These are phyloP conservation scores for Harrya chromipes DNA, from an alignment of 768 basidiomycete species.

Conservation along the genomic window DNA sequence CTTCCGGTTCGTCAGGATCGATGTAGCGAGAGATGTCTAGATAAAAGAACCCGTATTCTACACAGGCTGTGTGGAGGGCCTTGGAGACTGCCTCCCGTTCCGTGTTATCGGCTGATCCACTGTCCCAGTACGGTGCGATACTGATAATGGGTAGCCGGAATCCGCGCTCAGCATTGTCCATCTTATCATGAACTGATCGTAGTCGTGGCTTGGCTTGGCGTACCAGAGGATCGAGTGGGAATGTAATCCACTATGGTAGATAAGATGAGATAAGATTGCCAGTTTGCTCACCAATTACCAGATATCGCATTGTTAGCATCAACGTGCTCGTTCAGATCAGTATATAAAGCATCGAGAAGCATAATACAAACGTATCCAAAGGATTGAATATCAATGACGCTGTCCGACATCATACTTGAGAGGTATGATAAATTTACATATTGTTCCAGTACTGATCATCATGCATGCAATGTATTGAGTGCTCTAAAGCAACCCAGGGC, in stretches of 20 bases:
- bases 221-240: too few relatives aligned
- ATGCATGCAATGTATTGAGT: constrained; percentile 57
- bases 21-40: constrained; percentile 59
- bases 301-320: too few relatives aligned
- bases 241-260: too few relatives aligned
- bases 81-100: constrained; percentile 46
- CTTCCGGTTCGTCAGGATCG: constrained; percentile 56
- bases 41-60: constrained; percentile 89
- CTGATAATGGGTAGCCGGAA: constrained; percentile 64
- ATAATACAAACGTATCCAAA: not conserved
- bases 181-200: not conserved
- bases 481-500: constrained; percentile 54
- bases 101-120: constrained; percentile 34
- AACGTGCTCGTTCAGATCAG: too few relatives aligned
- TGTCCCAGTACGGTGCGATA: constrained; percentile 60
- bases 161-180: constrained; percentile 7
- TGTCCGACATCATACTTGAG: not conserved
- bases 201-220: too few relatives aligned
- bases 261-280: too few relatives aligned
- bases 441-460: not conserved
- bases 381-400: too few relatives aligned
- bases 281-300: too few relatives aligned
- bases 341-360: not conserved
- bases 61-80: constrained; percentile 69
- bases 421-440: not conserved